Evolutionary conservation across 2,329 filamentous ascomycete species (phyloP), one percentile per base, ranked within the genome.

Genomic region (Beauveria scarabaeidicola): DNA sequence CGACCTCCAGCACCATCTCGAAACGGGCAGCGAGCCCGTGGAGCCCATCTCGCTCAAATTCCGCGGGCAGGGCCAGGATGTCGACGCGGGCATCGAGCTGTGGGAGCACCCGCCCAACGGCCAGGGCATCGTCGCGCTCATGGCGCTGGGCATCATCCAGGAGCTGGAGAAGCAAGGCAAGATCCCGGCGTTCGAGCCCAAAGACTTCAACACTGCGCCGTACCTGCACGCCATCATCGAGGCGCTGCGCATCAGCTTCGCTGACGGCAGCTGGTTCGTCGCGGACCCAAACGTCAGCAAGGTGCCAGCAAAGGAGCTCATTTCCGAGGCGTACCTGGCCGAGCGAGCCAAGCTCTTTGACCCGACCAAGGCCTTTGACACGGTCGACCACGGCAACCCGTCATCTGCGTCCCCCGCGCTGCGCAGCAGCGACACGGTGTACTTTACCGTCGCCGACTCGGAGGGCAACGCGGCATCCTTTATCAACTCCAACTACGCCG

Each of bases 61-160:
- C 73, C 81, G 77, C 0, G 87, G 88, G 9, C 88, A 91, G 66
- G 77, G 76, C 3, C 71, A 72, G 9, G 57, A 53, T 10, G 27
- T 50, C 15, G 48, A 52, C 15, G 57, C 50, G 7, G 72, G 85
- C 10, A 81, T 97, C 46, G 86, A 96, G 69, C 77, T 99, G 0
- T 97, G 93, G 93, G 94, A 99, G 69, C 93, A 97, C 70, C 92
- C 93, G 40, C 94, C 94, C 9, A 97, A 97, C 67, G 92, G 94
- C 0, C 94, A 97, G 74, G 94, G 94, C 1, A 92, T 97, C 64
- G 90, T 97, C 2, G 94, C 94, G 0, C 77, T 97, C 36, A 96
- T 97, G 87, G 90, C 94, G 0, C 78, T 99, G 0, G 94, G 94
- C 1, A 96, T 97, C 64, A 78, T 99, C 52, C 87, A 97, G 70